phyloP scores from a whole-genome alignment of 2,329 filamentous ascomycete genomes.

The Ceratocystis colombiana region DNA sequence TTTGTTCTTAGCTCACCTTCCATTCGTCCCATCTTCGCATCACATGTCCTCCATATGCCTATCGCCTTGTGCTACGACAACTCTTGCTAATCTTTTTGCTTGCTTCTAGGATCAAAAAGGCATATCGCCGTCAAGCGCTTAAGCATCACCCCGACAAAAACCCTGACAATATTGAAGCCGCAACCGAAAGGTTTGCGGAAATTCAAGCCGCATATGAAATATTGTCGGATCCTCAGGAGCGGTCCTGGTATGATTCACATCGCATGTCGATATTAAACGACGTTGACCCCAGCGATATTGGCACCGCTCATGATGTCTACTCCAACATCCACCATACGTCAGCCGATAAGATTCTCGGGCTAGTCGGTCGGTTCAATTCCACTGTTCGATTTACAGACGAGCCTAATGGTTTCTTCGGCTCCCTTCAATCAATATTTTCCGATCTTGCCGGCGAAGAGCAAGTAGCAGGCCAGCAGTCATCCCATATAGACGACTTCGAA shows the following conservation, averaged over 20 bases:
- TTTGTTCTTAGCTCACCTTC: not conserved
- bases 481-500: constrained; percentile 46
- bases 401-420: constrained; percentile 74
- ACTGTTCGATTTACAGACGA: constrained; percentile 71
- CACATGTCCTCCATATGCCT: too few species aligned
- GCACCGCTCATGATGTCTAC: constrained; percentile 48
- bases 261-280: constrained; percentile 71
- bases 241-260: constrained; percentile 96
- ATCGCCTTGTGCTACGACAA: not conserved
- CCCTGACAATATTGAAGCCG: constrained; percentile 69
- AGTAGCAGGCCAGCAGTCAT: constrained; percentile 33
- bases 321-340: constrained; percentile 67
- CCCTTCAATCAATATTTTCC: constrained; percentile 65
- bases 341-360: constrained; percentile 62
- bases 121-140: constrained; percentile 80
- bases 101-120: constrained; percentile 67
- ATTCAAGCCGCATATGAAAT: constrained; percentile 90
- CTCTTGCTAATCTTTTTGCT: constrained; percentile 6
- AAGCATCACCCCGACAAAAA: constrained; percentile 95
- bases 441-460: constrained; percentile 68
- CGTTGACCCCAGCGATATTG: constrained; percentile 40
- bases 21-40: not conserved
- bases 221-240: constrained; percentile 89
- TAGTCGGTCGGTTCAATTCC: constrained; percentile 72
- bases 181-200: constrained; percentile 80